Evolutionary conservation across 202 grass and related monocot genomes (phyloP).

Genomic region (Eragrostis tef): DNA sequence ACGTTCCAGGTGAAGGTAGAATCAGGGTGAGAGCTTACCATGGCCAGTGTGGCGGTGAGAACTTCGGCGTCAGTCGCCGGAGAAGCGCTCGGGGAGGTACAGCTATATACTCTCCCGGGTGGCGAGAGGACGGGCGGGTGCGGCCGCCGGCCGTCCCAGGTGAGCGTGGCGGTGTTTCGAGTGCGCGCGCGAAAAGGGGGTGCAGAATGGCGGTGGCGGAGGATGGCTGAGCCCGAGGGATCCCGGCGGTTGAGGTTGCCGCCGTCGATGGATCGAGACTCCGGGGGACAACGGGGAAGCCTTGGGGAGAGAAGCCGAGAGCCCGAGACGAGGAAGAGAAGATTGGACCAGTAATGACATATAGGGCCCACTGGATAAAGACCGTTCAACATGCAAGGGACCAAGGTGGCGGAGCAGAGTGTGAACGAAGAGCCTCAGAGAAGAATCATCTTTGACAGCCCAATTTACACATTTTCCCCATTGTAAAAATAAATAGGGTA

Average conservation of each 20-base stretch:
- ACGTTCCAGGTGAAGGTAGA: neutral
- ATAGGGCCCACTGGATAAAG: neutral
- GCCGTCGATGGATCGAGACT: neutral
- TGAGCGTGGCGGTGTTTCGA: neutral
- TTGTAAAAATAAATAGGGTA: no score
- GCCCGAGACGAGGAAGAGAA: neutral
- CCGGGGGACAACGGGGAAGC: no score
- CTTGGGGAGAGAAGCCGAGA: neutral
- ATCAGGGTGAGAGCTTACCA: conserved; percentile 13
- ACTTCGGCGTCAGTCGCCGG: neutral
- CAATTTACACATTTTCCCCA: no score
- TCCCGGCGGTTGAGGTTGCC: neutral
- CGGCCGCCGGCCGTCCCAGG: no score
- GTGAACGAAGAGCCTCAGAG: neutral
- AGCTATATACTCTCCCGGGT: neutral
- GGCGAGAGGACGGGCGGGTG: no score
- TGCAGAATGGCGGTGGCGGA: neutral
- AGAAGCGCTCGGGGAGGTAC: neutral
- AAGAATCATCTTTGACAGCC: no score
- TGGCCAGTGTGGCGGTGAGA: neutral
- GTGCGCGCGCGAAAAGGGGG: neutral
- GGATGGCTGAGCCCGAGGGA: neutral
- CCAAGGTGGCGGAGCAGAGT: no score
- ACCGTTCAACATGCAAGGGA: neutral
- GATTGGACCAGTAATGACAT: neutral